Conservation (phyloP, 1,139 yeast genomes). For the Kluyveromyces sp. region DNA sequence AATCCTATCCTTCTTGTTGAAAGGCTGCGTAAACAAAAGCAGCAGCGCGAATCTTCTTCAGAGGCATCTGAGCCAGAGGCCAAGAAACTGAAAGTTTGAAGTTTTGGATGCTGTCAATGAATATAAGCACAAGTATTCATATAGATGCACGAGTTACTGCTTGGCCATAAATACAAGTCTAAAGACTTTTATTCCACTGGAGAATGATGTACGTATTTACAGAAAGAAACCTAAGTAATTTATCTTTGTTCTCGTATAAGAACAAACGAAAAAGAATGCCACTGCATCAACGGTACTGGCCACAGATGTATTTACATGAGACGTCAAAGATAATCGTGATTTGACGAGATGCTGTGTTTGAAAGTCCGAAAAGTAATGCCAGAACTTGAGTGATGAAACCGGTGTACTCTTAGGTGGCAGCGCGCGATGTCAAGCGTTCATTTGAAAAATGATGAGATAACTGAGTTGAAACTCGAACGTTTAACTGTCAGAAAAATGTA, state of each 20-base stretch:
- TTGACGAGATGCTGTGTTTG: not conserved
- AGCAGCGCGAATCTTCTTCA: constrained; percentile 13
- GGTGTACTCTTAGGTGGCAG: not conserved
- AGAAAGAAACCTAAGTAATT: not conserved
- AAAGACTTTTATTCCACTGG: too few relatives aligned
- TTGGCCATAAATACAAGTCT: too few relatives aligned
- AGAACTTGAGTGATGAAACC: not conserved
- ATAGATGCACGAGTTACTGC: too few relatives aligned
- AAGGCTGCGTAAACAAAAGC: constrained; percentile 22
- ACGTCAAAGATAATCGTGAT: not conserved
- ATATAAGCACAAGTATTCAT: too few relatives aligned
- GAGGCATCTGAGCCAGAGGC: constrained; percentile 12
- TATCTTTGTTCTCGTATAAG: not conserved
- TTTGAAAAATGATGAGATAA: too few relatives aligned
- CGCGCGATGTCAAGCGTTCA: too few relatives aligned
- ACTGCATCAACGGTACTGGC: not conserved
- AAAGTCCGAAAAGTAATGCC: not conserved
- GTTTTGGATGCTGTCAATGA: not conserved
- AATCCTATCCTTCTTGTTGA: constrained; percentile 48
- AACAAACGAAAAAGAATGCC: not conserved
- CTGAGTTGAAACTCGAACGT: too few relatives aligned
- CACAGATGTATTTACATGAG: not conserved
- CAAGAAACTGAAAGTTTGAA: constrained; percentile 12
- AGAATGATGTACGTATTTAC: constrained; percentile 9
- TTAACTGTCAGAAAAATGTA: too few relatives aligned